A percentile compares a stretch with the other conserved stretches of the same genome.
These are phyloP conservation scores for Paramecium sexaurelia DNA, from an alignment of 73 alveolate genomes.

Conservation along the genomic window DNA sequence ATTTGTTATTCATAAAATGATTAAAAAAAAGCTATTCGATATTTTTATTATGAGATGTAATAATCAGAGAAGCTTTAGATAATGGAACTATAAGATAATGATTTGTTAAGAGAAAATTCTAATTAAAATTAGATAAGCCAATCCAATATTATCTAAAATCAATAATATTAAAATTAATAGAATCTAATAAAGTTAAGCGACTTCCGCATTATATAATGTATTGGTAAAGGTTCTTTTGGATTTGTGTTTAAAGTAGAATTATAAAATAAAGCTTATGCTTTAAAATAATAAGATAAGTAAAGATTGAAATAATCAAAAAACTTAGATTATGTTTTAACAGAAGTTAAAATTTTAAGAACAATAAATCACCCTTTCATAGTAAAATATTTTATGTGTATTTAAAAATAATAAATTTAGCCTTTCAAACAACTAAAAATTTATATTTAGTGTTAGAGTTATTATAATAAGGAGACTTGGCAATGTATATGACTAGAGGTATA, in stretches of 20 bases:
- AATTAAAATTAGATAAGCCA: not conserved
- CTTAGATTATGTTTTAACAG: slow-evolving; percentile 1
- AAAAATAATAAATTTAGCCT: slow-evolving; percentile 61
- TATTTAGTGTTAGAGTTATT: slow-evolving; percentile 75
- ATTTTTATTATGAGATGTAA: not conserved
- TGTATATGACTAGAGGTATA: slow-evolving; percentile 54
- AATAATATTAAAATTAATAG: not conserved
- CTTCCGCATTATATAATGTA: not conserved
- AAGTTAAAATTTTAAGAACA: slow-evolving; percentile 37
- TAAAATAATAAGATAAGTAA: slow-evolving; percentile 21
- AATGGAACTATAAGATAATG: not conserved
- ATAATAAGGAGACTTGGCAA: slow-evolving; percentile 76
- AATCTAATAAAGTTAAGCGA: not conserved
- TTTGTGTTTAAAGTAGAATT: slow-evolving; percentile 49
- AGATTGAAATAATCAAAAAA: not conserved
- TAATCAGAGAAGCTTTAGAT: not conserved
- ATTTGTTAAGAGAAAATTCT: not conserved
- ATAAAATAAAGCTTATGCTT: slow-evolving; percentile 51
- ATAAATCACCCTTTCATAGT: slow-evolving; percentile 75
- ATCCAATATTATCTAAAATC: not conserved
- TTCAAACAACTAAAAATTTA: slow-evolving; percentile 62
- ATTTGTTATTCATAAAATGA: not conserved
- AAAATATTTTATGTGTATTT: not conserved
- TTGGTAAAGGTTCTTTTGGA: slow-evolving; percentile 68
- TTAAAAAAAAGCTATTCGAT: not conserved